Conservation (phyloP, 352 stramenopile species). For the Blastocystis sp. region DNA sequence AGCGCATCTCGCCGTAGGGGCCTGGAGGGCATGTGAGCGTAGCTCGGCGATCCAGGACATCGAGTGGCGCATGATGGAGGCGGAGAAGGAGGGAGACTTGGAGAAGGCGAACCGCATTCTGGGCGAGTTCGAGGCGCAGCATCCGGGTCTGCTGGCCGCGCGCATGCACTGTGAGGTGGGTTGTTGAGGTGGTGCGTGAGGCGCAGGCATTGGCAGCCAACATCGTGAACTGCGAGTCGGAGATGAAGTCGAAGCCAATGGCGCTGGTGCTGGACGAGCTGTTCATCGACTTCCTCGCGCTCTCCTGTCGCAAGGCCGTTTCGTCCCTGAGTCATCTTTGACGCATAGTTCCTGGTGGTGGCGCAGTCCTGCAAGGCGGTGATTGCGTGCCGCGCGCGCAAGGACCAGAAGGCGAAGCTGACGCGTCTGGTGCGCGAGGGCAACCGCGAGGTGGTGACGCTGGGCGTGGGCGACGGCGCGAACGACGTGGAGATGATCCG, state of each 20-base stretch:
- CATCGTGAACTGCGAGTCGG: background rate
- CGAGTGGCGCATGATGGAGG: slow-evolving; percentile 9
- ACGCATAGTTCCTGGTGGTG: slow-evolving; percentile 78
- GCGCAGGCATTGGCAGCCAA: slow-evolving; percentile 9
- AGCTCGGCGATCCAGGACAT: slow-evolving; percentile 57
- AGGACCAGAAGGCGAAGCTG: slow-evolving; percentile 86
- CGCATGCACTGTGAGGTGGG: slow-evolving; percentile 27
- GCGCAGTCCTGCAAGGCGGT: slow-evolving; percentile 81
- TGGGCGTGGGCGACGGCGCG: slow-evolving; percentile 94
- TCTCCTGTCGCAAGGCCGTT: slow-evolving; percentile 26
- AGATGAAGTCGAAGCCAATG: slow-evolving; percentile 21
- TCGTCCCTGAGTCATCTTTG: background rate
- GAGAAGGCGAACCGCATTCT: slow-evolving; percentile 8
- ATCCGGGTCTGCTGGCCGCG: slow-evolving; percentile 8
- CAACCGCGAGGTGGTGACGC: slow-evolving; percentile 68
- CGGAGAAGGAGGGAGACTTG: slow-evolving; percentile 5
- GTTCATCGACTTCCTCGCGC: slow-evolving; percentile 65
- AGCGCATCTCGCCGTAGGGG: slow-evolving; percentile 57
- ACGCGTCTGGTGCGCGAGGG: slow-evolving; percentile 72
- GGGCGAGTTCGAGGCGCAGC: background rate
- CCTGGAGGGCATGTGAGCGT: slow-evolving; percentile 29
- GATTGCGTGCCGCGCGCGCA: slow-evolving; percentile 84
- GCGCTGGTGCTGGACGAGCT: slow-evolving; percentile 70
- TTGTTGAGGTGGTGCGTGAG: background rate
- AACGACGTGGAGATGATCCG: slow-evolving; percentile 99